phyloP scores from a whole-genome alignment of 495 filamentous ascomycete species.

The Talaromyces thailandensis region DNA sequence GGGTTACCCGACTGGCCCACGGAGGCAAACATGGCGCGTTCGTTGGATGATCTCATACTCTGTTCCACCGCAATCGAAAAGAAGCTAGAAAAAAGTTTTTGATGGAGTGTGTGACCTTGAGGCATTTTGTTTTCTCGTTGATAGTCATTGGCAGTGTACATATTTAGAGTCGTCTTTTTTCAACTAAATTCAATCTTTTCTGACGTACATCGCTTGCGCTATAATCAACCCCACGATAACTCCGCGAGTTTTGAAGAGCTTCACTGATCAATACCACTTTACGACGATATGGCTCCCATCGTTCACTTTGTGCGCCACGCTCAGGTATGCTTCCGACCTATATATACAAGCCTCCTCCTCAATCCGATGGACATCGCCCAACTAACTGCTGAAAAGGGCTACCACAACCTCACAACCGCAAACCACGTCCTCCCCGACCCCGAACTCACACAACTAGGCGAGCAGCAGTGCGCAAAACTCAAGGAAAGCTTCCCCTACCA shows the following conservation, averaged over 20 bases:
- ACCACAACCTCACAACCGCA: slow-evolving; percentile 67
- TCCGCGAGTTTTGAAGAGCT: not conserved
- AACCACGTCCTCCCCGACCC: slow-evolving; percentile 74
- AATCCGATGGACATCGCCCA: not conserved
- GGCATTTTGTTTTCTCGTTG: not conserved
- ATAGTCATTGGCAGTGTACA: not conserved
- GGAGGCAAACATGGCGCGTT: not conserved
- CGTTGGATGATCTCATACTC: not conserved
- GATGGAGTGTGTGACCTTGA: not conserved
- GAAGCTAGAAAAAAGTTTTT: not conserved
- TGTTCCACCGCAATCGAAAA: not conserved
- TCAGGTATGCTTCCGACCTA: slow-evolving; percentile 25
- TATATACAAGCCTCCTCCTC: not conserved
- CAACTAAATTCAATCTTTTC: not conserved
- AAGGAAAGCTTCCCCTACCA: slow-evolving; percentile 53
- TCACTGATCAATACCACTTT: not conserved
- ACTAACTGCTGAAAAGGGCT: slow-evolving; percentile 41
- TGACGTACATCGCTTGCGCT: not conserved
- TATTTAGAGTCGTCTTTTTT: not conserved
- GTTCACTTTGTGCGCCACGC: slow-evolving; percentile 47
- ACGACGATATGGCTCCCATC: slow-evolving; percentile 27
- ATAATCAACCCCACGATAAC: not conserved
- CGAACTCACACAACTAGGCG: slow-evolving; percentile 65
- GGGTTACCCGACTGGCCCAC: not conserved
- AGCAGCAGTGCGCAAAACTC: slow-evolving; percentile 64